Base-by-base conservation (phyloP, 2,329 filamentous ascomycete species). In the Fusarium humuli region DNA sequence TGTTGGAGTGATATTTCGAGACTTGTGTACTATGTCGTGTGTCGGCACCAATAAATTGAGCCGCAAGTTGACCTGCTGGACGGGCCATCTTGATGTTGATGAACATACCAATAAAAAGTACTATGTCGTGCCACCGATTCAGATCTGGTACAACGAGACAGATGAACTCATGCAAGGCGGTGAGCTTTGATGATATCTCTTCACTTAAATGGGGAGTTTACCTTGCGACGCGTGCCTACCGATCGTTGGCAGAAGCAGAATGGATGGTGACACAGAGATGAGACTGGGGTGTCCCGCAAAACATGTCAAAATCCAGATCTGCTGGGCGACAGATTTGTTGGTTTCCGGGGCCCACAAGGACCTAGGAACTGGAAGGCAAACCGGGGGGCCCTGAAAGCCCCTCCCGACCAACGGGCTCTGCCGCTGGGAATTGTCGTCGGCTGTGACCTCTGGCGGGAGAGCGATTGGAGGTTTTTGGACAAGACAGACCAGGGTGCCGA, bases 301-400 rank as follows among this genome's bases (percentile, higher is more conserved):
- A 75, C 69, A 72, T 76, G 74, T 76, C 74, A 76, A 74, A 74
- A 74, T 57, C 64, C 65, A 76, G 74, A 76, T 76, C 74, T 75
- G 66, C 53, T 75, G 67, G 58, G 67, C 67, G 65, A 64, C 70
- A 75, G 72, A 72, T 75, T 61, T 70, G 67, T 68, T 69, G 61
- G 64, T 52, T 65, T 69, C 42, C 42, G 41, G 40, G 63, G 60
- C 61, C 72, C 65, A 66, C 71, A 60, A 55, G 53, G 50, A 58
- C 59, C 69, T 64, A 65, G 53, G 45, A 73, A 61, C 54, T 73
- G 55, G 64, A 65, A 58, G 49, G 57, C 58, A 40, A 48, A 65
- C 70, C 48, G 71, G 73, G 72, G 68, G 62, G 59, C 57, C 69
- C 70, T 72, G 66, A 61, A 70, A 70, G 70, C 68, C 63, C 69